Conservation (phyloP, 2,329 filamentous ascomycete genomes). For the Westerdykella ornata region DNA sequence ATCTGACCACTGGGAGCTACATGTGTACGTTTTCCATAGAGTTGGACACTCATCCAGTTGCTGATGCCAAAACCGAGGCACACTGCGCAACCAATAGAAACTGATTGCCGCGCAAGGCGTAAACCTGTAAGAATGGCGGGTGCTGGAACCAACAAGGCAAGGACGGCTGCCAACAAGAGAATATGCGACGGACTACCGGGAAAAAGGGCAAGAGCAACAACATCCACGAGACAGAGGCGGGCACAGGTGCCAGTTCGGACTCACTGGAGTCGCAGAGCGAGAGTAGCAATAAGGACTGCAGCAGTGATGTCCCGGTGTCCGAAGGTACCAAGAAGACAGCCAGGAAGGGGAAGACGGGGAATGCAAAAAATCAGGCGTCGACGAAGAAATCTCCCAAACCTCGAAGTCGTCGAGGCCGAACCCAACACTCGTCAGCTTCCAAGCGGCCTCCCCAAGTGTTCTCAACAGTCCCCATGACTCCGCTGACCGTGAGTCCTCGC, state of each 20-base stretch:
- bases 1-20: too few relatives aligned
- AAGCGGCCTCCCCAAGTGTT: conserved; percentile 7
- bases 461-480: too few relatives aligned
- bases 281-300: conserved; percentile 4
- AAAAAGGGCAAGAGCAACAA: too few relatives aligned
- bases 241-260: background rate
- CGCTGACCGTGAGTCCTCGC: background rate
- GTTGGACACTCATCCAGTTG: background rate
- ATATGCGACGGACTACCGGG: too few relatives aligned
- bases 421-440: conserved; percentile 1
- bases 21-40: background rate
- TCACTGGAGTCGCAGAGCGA: conserved; percentile 1
- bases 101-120: background rate
- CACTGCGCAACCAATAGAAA: background rate
- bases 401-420: conserved; percentile 18
- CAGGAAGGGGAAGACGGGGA: conserved; percentile 12
- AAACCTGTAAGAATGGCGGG: conserved; percentile 6
- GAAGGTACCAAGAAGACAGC: conserved; percentile 1
- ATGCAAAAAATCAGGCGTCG: conserved; percentile 12
- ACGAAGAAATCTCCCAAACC: conserved; percentile 15
- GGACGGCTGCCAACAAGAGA: conserved; percentile 1
- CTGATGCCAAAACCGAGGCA: background rate
- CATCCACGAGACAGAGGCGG: too few relatives aligned
- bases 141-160: conserved; percentile 5
- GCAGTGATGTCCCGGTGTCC: conserved; percentile 1